Conservation (phyloP, 345 rosid species). For the Citrus medica region DNA sequence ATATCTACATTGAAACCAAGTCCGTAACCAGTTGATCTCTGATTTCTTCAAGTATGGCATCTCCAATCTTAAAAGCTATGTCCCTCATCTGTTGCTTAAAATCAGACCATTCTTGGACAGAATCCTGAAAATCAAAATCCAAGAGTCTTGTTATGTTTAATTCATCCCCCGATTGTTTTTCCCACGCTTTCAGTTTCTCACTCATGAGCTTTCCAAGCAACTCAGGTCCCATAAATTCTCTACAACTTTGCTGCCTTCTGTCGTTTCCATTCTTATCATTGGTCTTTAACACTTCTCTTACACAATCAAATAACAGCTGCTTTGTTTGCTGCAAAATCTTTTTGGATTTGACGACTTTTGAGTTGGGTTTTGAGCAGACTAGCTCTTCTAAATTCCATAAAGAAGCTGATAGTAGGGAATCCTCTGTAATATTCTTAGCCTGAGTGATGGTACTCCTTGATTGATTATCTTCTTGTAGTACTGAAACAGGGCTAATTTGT, state of each 20-base stretch:
- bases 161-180: constrained; percentile 22
- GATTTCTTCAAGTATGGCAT: constrained; percentile 40
- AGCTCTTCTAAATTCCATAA: constrained; percentile 31
- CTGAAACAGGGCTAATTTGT: constrained; percentile 31
- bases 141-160: constrained; percentile 17
- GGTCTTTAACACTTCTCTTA: constrained; percentile 36
- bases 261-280: constrained; percentile 12
- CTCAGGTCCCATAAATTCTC: constrained; percentile 17
- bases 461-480: constrained; percentile 13
- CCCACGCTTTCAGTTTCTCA: constrained; percentile 31
- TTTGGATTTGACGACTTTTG: constrained; percentile 23
- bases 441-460: constrained; percentile 2
- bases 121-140: constrained; percentile 23
- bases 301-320: constrained; percentile 49
- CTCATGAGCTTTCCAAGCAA: constrained; percentile 29
- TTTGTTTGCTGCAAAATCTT: constrained; percentile 34
- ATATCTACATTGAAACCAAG: constrained; percentile 7
- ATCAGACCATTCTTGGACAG: constrained; percentile 34
- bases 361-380: constrained; percentile 9
- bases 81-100: constrained; percentile 18
- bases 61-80: constrained; percentile 31
- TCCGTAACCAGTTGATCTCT: constrained; percentile 27
- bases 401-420: constrained; percentile 34
- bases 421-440: constrained; percentile 29
- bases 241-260: constrained; percentile 4